Evolutionary conservation across 108 stramenopile species (phyloP).

Genomic region (Schizochytrium sp.): DNA sequence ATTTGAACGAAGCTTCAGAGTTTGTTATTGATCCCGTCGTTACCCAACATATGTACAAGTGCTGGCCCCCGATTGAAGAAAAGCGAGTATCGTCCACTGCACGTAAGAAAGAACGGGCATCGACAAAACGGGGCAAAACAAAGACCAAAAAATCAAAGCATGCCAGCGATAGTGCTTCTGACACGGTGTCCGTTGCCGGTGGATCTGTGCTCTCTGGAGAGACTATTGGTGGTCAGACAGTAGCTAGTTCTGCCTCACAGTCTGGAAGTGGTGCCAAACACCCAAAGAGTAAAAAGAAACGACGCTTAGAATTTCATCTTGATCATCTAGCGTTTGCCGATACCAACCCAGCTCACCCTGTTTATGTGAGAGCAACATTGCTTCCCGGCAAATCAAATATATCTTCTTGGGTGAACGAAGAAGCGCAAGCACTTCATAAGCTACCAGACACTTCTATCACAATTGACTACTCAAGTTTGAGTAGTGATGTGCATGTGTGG

Average conservation of each 20-base stretch:
- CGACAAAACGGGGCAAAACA: not conserved
- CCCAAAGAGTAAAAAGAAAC: not conserved
- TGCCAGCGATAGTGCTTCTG: constrained; percentile 29
- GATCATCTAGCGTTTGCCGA: constrained; percentile 8
- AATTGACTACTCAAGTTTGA: not conserved
- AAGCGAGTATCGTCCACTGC: not conserved
- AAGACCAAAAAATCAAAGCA: not conserved
- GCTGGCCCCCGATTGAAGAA: not conserved
- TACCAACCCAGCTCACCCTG: not conserved
- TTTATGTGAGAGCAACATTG: not conserved
- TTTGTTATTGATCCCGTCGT: constrained; percentile 22
- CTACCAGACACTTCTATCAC: not conserved
- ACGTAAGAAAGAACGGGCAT: not conserved
- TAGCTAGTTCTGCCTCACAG: not conserved
- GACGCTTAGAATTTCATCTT: not conserved
- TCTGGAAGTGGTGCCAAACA: not conserved
- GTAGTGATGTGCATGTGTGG: not conserved
- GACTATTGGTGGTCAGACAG: not conserved
- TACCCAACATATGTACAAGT: constrained; percentile 58
- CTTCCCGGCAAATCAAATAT: not conserved
- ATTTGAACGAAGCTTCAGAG: not conserved
- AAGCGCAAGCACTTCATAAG: not conserved
- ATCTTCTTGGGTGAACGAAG: not conserved
- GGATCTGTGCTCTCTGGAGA: not conserved
- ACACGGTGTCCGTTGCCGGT: constrained; percentile 24